Evolutionary conservation across 2,329 filamentous ascomycete genomes (phyloP).

Genomic region (Ophiostoma himal-ulmi): DNA sequence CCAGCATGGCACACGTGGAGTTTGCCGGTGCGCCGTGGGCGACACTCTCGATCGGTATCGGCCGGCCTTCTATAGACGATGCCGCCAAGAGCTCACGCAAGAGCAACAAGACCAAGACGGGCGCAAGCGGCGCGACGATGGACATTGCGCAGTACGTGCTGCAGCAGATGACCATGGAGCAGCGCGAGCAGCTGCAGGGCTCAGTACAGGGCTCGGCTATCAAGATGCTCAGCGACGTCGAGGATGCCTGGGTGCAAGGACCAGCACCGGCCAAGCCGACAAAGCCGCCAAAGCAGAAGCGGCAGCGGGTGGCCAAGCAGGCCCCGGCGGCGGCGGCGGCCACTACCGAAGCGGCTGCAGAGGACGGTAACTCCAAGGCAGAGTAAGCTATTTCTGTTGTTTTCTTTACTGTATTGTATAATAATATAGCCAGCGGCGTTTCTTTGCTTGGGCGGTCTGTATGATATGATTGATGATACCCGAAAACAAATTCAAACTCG

Average conservation of each 20-base stretch:
- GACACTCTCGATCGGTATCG: constrained; percentile 78
- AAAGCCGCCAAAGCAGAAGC: constrained; percentile 12
- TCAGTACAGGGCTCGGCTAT: constrained; percentile 32
- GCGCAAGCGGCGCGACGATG: background rate
- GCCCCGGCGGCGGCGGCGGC: background rate
- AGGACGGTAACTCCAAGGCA: background rate
- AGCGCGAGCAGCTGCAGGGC: constrained; percentile 34
- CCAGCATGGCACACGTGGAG: constrained; percentile 40
- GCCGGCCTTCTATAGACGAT: constrained; percentile 57
- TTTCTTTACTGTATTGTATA: background rate
- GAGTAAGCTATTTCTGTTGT: background rate
- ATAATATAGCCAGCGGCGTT: constrained; percentile 24
- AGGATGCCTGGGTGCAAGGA: background rate
- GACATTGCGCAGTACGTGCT: constrained; percentile 72
- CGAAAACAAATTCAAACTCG: background rate
- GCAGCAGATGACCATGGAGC: constrained; percentile 52
- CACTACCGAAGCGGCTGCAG: background rate
- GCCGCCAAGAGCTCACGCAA: background rate
- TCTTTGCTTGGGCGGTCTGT: background rate
- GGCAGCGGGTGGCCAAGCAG: constrained; percentile 1
- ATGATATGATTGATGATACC: background rate
- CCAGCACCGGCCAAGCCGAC: background rate
- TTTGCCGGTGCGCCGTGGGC: constrained; percentile 43
- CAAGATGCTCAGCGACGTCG: background rate
- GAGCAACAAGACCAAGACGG: background rate